A percentile compares a stretch with the other conserved stretches of the same genome.
Conservation (phyloP, 352 stramenopile species). For the Phytophthora kernoviae region DNA sequence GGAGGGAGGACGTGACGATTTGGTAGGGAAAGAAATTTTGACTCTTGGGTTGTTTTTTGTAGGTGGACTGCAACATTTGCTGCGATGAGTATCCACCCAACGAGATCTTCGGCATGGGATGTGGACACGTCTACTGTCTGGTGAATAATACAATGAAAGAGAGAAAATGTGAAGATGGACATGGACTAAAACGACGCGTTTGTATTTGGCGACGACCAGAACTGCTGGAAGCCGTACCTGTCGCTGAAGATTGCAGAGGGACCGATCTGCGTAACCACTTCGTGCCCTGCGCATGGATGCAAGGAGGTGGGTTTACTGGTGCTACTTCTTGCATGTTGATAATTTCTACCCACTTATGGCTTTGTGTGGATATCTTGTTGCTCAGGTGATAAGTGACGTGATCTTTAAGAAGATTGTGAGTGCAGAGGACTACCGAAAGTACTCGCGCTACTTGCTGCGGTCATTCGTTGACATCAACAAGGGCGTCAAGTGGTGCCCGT, state of each 20-base stretch:
- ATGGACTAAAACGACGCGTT: not conserved
- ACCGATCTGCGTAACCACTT: conserved; percentile 92
- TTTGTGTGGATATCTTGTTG: conserved; percentile 2
- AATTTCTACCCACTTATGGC: not conserved
- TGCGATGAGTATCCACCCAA: conserved; percentile 87
- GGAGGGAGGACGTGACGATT: not conserved
- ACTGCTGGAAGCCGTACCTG: conserved; percentile 88
- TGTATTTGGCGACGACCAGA: conserved; percentile 21
- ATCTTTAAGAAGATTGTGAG: conserved; percentile 77
- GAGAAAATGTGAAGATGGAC: not conserved
- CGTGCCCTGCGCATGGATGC: conserved; percentile 95
- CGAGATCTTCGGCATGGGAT: conserved; percentile 94
- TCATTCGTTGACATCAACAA: conserved; percentile 99
- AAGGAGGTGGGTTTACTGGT: conserved; percentile 72
- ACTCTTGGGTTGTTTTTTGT: not conserved
- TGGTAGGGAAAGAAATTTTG: not conserved
- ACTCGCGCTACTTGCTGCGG: conserved; percentile 92
- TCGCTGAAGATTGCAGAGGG: conserved; percentile 92
- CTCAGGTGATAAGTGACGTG: conserved; percentile 65
- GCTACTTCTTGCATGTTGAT: not conserved
- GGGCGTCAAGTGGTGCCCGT: conserved; percentile 97
- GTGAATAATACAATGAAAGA: conserved; percentile 51
- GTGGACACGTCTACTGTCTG: conserved; percentile 96
- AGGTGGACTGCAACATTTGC: conserved; percentile 94
- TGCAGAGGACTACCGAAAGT: conserved; percentile 84